These are phyloP conservation scores for Daldinia vernicosa DNA, from an alignment of 495 filamentous ascomycete species.

Conservation along the genomic window DNA sequence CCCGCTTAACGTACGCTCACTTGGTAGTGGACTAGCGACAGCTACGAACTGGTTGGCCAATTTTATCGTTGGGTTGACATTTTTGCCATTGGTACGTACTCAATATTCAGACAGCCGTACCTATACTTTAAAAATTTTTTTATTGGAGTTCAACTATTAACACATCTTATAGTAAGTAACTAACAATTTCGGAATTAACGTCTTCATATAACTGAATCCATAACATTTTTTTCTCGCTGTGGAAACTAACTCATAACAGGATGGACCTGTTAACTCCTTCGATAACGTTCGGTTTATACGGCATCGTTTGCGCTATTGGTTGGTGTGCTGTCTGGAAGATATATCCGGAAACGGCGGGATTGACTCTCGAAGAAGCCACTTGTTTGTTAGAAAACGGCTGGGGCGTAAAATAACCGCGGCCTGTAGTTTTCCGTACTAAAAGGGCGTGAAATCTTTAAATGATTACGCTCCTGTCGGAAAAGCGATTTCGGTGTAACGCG, in stretches of 20 bases:
- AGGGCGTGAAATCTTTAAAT: not conserved
- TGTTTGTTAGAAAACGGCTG: constrained; percentile 75
- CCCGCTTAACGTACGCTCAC: constrained; percentile 78
- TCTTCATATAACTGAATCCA: not conserved
- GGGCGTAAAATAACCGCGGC: constrained; percentile 63
- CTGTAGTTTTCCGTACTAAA: not conserved
- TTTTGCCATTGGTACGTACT: constrained; percentile 69
- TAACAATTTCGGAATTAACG: not conserved
- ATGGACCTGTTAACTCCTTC: constrained; percentile 78
- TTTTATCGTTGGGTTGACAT: constrained; percentile 86
- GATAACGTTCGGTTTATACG: constrained; percentile 84
- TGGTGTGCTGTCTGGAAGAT: constrained; percentile 73
- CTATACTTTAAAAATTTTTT: not conserved
- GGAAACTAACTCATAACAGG: constrained; percentile 21
- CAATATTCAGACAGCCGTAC: not conserved
- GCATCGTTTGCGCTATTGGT: constrained; percentile 70
- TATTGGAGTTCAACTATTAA: constrained; percentile 22
- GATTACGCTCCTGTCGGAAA: not conserved
- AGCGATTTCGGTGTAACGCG: not conserved
- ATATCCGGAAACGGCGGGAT: constrained; percentile 86
- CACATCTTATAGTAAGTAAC: constrained; percentile 31
- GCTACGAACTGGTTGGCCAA: constrained; percentile 91
- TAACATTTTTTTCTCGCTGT: not conserved
- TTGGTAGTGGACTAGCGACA: constrained; percentile 84
- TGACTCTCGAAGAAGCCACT: constrained; percentile 84